Base-by-base conservation (phyloP, 306 rosid species). In the Prunus kanzakura region DNA sequence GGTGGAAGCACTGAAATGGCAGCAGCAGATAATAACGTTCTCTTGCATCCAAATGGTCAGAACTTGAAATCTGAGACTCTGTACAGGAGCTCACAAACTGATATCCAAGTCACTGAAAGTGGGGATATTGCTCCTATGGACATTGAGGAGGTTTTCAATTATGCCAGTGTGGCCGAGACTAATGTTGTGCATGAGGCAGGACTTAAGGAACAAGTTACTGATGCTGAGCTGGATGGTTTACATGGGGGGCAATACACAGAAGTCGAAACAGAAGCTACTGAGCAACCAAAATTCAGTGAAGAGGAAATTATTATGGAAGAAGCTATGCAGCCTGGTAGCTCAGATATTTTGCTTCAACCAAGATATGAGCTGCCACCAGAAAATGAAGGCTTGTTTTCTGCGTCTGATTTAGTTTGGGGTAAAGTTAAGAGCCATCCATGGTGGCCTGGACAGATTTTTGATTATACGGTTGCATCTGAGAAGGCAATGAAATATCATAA, bases 361-460 rank as follows among this genome's bases (percentile, higher is more conserved):
- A 73, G 81, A 64, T 93, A 86, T 78, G 83, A 65, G 50, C 80
- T 90, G 82, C 96, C 89, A 58, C 74, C 38, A 35, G 97, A 88
- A 86, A 78, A 82, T 75, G 95, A 92, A 82, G 88, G 83, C 35
- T 86, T 82, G 58, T 86, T 89, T 78, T 84, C 89, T 79, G 88
- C 84, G 45, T 89, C 96, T 50, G 97, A 95, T 84, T 83, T 95
- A 82, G 98, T 95, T 66, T 95, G 98, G 98, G 97, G 97, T 60
- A 95, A 95, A 84, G 97, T 95, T 58, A 95, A 91, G 88, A 92
- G 98, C 82, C 98, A 95, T 78, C 97, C 98, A 60, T 95, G 98
- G 98, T 95, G 97, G 98, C 98, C 98, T 41, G 98, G 98, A 38
- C 98, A 95, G 87, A 89, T 95, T 75, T 95, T 92, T 88, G 96